Evolutionary conservation across 2,329 filamentous ascomycete species (phyloP), one percentile per base, ranked within the genome.

Genomic region (Chaetomiaceae sp.): DNA sequence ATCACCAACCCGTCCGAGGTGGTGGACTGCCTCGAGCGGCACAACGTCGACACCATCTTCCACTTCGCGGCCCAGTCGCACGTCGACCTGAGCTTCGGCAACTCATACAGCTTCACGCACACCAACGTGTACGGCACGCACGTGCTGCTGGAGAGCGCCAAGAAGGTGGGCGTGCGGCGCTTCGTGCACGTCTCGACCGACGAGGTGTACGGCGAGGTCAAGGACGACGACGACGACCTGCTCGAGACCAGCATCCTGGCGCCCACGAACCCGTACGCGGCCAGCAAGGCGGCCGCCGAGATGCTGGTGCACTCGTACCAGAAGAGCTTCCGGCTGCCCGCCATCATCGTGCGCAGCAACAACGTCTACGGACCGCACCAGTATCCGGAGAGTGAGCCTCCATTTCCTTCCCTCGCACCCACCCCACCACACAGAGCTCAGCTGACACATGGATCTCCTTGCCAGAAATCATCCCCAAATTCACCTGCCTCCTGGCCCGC

Each of bases 11-110:
- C 81, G 1, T 69, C 72, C 6, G 79, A 86, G 58, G 84, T 91
- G 3, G 73, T 85, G 52, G 76, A 78, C 56, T 87, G 82, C 60
- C 75, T 91, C 60, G 75, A 84, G 62, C 75, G 79, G 50, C 73
- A 88, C 68, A 74, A 78, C 27, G 84, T 91, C 57, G 87, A 91
- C 62, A 88, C 85, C 42, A 75, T 93, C 51, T 81, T 91, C 64
- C 86, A 91, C 65, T 89, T 93, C 59, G 87, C 87, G 3, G 87
- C 87, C n/a, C 84, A 89, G 66, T 88, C 84, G 7, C 86, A 91
- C 61, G 87, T 93, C 41, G 86, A 91, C 58, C 66, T 88, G 57
- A 88, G 83, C 61, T 93, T 93, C 59, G 84, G 84, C 41, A 88
- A 91, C 67, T 88, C 85, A 9, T 88, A 88, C 63, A 76, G 80